These are phyloP conservation scores for Telopea speciosissima DNA, from an alignment of 177 flowering plant species.

Conservation along the genomic window DNA sequence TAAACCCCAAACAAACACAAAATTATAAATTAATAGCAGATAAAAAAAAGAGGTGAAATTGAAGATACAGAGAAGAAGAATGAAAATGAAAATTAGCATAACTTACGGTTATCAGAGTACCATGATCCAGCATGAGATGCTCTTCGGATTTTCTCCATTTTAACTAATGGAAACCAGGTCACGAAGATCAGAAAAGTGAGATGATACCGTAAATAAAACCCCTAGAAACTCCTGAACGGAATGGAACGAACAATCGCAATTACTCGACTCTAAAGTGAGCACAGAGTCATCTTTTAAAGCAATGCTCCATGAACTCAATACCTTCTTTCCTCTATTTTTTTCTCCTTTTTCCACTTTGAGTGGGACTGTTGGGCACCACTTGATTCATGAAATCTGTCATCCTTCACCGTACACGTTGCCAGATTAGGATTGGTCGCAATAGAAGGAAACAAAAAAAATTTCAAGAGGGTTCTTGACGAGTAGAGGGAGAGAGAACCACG, in stretches of 20 bases:
- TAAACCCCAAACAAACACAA: background rate
- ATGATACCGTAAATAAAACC: background rate
- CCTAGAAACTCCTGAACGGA: background rate
- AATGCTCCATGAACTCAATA: background rate
- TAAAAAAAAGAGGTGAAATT: background rate
- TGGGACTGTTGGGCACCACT: too few relatives aligned
- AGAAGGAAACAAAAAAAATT: too few relatives aligned
- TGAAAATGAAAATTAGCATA: background rate
- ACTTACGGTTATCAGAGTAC: conserved; percentile 83
- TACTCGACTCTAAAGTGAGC: background rate
- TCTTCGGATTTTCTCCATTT: conserved; percentile 58
- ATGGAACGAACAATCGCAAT: background rate
- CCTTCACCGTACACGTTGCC: too few relatives aligned
- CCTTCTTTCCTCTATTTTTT: background rate
- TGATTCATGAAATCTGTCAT: too few relatives aligned
- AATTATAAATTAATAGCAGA: background rate
- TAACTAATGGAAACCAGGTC: background rate
- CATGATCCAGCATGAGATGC: conserved; percentile 94
- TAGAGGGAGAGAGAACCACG: too few relatives aligned
- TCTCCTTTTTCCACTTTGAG: too few relatives aligned
- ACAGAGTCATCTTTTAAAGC: background rate
- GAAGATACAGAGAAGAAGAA: conserved; percentile 1
- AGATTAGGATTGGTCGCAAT: too few relatives aligned
- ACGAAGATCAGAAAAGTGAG: background rate
- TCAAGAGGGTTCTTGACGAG: too few relatives aligned